Conservation (phyloP, 73 alveolate species). For the Strombidium stylifer region DNA sequence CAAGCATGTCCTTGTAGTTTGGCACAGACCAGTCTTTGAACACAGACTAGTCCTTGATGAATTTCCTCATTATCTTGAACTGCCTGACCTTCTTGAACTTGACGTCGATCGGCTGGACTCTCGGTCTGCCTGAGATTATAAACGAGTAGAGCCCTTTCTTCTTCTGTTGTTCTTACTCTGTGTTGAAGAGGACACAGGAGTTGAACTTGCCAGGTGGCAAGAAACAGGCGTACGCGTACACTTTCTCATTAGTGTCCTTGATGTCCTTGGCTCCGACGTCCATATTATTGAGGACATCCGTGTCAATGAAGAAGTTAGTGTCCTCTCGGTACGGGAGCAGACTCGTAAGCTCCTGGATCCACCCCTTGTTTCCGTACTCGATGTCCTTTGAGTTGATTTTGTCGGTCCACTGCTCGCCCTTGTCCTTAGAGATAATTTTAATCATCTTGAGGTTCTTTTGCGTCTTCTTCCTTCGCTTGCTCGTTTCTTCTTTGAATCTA, state of each 20-base stretch:
- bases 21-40: slow-evolving; percentile 31
- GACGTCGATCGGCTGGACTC: slow-evolving; percentile 5
- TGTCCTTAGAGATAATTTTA: background rate
- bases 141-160: slow-evolving; percentile 13
- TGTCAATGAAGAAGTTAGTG: background rate
- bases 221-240: slow-evolving; percentile 29
- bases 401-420: background rate
- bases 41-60: slow-evolving; percentile 25
- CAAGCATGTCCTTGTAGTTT: background rate
- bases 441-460: background rate
- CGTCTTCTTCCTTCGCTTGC: background rate
- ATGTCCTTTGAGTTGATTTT: slow-evolving; percentile 4
- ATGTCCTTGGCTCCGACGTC: background rate
- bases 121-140: slow-evolving; percentile 10
- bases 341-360: slow-evolving; percentile 13
- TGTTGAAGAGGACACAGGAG: slow-evolving; percentile 21
- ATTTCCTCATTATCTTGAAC: slow-evolving; percentile 17
- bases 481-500: background rate
- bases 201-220: slow-evolving; percentile 51
- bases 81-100: slow-evolving; percentile 24
- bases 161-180: slow-evolving; percentile 1
- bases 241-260: slow-evolving; percentile 5
- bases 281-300: background rate
- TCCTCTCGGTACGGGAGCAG: background rate
- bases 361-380: slow-evolving; percentile 13